Evolutionary conservation across 2,329 filamentous ascomycete species (phyloP).

Genomic region (Nothophaeocryptopus gaeumannii): DNA sequence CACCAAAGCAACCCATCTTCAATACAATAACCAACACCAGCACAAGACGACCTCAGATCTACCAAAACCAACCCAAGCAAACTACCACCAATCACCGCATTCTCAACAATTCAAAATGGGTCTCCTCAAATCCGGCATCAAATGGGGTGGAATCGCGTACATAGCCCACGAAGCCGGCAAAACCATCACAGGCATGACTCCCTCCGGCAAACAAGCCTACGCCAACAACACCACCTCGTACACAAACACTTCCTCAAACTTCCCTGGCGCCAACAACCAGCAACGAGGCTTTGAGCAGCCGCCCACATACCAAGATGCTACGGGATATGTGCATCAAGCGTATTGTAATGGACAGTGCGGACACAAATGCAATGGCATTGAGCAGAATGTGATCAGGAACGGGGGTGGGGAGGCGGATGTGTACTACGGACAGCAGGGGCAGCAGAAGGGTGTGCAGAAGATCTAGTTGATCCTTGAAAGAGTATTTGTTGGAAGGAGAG

Average conservation of each 20-base stretch:
- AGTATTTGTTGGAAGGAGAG: too few species aligned
- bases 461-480: too few species aligned
- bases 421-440: too few species aligned
- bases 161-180: conserved; percentile 8
- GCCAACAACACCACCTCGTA: background rate
- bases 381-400: too few species aligned
- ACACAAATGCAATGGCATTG: conserved; percentile 1
- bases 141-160: conserved; percentile 10
- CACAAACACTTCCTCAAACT: background rate
- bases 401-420: too few species aligned
- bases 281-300: background rate
- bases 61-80: too few species aligned
- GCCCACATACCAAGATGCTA: background rate
- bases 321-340: conserved; percentile 9
- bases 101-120: too few species aligned
- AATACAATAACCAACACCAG: too few species aligned
- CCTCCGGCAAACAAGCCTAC: background rate
- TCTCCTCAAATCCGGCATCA: conserved; percentile 13
- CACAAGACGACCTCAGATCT: too few species aligned
- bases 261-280: background rate
- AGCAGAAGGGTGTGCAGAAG: too few species aligned
- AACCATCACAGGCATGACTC: background rate
- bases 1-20: too few species aligned
- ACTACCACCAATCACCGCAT: too few species aligned
- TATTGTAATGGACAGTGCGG: conserved; percentile 10